Evolutionary conservation across 192 early-diverging fungal species (phyloP).

Genomic region (Entomortierella chlamydospora): DNA sequence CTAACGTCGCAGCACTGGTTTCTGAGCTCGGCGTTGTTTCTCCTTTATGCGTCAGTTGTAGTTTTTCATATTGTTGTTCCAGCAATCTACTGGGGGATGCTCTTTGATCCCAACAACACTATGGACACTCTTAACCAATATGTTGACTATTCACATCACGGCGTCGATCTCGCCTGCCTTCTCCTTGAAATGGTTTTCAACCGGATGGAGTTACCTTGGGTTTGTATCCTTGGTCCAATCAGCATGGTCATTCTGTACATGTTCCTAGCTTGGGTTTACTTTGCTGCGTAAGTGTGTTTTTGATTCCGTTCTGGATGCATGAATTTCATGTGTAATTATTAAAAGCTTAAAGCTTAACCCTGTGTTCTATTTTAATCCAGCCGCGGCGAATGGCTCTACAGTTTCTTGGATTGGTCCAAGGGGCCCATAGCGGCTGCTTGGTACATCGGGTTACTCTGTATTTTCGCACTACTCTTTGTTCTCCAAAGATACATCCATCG

Average conservation of each 20-base stretch:
- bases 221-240: conserved; percentile 25
- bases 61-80: conserved; percentile 52
- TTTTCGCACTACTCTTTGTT: conserved; percentile 32
- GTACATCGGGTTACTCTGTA: conserved; percentile 33
- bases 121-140: conserved; percentile 50
- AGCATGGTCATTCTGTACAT: conserved; percentile 51
- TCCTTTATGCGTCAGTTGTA: conserved; percentile 39
- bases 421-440: conserved; percentile 33
- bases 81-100: conserved; percentile 49
- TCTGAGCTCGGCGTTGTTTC: conserved; percentile 32
- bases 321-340: neutral
- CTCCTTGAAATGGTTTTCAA: conserved; percentile 44
- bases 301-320: too few relatives aligned
- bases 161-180: conserved; percentile 34
- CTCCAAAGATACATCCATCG: conserved; percentile 41
- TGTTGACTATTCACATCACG: conserved; percentile 46
- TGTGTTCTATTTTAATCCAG: conserved; percentile 1
- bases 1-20: conserved; percentile 49
- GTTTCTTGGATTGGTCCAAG: conserved; percentile 51
- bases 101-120: conserved; percentile 52
- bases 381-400: conserved; percentile 42
- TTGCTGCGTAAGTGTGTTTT: conserved; percentile 33
- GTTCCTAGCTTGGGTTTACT: conserved; percentile 53
- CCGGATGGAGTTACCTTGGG: conserved; percentile 38
- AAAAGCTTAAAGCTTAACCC: neutral